A percentile compares a stretch with the other conserved stretches of the same genome.
Evolutionary conservation across 352 stramenopile species (phyloP).

Genomic region (Globisporangium middletonii): DNA sequence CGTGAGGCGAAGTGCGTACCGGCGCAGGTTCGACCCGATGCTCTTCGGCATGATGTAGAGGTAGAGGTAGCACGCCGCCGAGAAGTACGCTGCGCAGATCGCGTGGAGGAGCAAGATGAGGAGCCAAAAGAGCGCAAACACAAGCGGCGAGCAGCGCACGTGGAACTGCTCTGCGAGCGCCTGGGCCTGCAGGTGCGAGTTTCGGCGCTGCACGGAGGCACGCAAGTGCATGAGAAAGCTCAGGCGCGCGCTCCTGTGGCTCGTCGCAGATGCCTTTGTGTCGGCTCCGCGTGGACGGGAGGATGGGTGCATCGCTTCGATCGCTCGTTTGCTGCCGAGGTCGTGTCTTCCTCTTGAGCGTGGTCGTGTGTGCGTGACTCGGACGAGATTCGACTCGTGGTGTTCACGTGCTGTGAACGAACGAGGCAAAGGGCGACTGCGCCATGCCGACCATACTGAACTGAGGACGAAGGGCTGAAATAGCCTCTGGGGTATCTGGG

Average conservation of each 20-base stretch:
- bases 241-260: background rate
- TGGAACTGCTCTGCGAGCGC: conserved; percentile 8
- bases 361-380: too few relatives aligned
- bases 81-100: conserved; percentile 13
- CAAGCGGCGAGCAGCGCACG: conserved; percentile 3
- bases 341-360: too few relatives aligned
- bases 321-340: too few relatives aligned
- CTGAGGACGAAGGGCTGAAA: too few relatives aligned
- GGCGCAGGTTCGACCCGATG: conserved; percentile 12
- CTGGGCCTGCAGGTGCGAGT: background rate
- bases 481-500: too few relatives aligned
- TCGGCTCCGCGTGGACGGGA: too few relatives aligned
- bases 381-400: too few relatives aligned
- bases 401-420: too few relatives aligned
- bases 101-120: conserved; percentile 5
- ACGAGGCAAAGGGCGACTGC: too few relatives aligned
- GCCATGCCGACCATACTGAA: too few relatives aligned
- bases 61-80: conserved; percentile 12
- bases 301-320: too few relatives aligned
- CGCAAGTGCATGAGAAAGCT: conserved; percentile 1
- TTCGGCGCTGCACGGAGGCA: background rate
- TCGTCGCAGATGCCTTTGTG: background rate
- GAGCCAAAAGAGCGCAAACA: conserved; percentile 13
- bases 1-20: conserved; percentile 9
- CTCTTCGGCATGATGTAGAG: conserved; percentile 14